Evolutionary conservation across 176 grass and related monocot species (phyloP).

Genomic region (Oryza australiensis): DNA sequence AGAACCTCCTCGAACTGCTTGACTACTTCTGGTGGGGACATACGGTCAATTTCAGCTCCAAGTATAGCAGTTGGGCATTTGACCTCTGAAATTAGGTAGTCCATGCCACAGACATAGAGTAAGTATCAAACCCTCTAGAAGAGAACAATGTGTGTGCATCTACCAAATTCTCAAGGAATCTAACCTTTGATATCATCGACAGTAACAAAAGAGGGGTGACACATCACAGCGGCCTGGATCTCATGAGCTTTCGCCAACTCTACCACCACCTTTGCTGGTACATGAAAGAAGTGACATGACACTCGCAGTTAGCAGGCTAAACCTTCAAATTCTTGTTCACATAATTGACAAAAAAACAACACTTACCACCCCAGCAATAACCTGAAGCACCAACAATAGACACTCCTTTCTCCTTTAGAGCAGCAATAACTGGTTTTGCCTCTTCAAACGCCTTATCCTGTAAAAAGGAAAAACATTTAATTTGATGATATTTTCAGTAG

Average conservation of each 20-base stretch:
- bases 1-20: conserved; percentile 70
- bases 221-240: conserved; percentile 70
- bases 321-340: not conserved
- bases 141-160: not conserved
- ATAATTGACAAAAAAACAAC: not conserved
- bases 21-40: conserved; percentile 56
- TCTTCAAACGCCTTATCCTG: conserved; percentile 74
- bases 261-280: conserved; percentile 73
- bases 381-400: conserved; percentile 69
- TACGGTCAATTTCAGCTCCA: conserved; percentile 65
- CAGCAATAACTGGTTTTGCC: conserved; percentile 66
- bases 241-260: conserved; percentile 69
- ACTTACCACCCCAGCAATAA: conserved; percentile 94
- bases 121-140: not conserved
- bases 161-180: conserved; percentile 4
- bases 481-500: no score
- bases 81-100: conserved; percentile 42
- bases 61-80: conserved; percentile 68
- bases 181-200: conserved; percentile 79
- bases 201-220: conserved; percentile 62
- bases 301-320: not conserved
- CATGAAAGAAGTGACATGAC: not conserved
- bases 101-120: not conserved
- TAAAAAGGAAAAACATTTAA: not conserved
- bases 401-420: conserved; percentile 70